phyloP scores from a whole-genome alignment of 345 rosid genomes.

The Heritiera fomes region DNA sequence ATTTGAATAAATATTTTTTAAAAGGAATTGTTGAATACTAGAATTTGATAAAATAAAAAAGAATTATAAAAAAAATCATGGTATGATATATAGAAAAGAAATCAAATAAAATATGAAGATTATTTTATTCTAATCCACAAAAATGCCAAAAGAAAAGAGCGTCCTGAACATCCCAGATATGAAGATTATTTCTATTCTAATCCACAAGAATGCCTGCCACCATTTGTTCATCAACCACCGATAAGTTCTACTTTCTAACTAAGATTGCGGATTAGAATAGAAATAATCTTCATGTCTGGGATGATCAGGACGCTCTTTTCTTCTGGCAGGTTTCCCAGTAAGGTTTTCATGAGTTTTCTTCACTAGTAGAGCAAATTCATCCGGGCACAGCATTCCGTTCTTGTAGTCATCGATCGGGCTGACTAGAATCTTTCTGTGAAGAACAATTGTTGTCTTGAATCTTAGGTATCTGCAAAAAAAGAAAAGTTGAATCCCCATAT shows the following conservation, averaged over 20 bases:
- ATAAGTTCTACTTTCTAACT: not conserved
- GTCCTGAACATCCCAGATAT: slow-evolving; percentile 36
- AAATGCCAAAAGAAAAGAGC: slow-evolving; percentile 20
- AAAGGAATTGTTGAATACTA: too few relatives aligned
- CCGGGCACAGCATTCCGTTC: slow-evolving; percentile 34
- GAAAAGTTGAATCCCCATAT: not conserved
- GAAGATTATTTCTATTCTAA: slow-evolving; percentile 53
- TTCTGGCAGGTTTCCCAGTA: slow-evolving; percentile 28
- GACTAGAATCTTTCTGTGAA: slow-evolving; percentile 37
- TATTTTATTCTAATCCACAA: too few relatives aligned
- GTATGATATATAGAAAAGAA: too few relatives aligned
- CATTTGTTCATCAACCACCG: slow-evolving; percentile 4
- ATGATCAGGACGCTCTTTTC: slow-evolving; percentile 30
- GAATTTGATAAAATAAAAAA: too few relatives aligned
- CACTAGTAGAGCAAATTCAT: slow-evolving; percentile 32
- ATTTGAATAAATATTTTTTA: too few relatives aligned
- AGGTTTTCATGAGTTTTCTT: slow-evolving; percentile 37
- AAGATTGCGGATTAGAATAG: slow-evolving; percentile 44
- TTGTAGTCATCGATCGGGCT: slow-evolving; percentile 33
- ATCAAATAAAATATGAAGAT: too few relatives aligned
- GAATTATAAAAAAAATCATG: too few relatives aligned
- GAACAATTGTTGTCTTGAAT: slow-evolving; percentile 33
- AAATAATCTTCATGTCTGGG: slow-evolving; percentile 50
- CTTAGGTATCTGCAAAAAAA: slow-evolving; percentile 32
- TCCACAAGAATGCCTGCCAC: slow-evolving; percentile 51